Percentiles rank a stretch among this genome's conserved stretches.
Evolutionary conservation across 768 basidiomycete species (phyloP).

Genomic region (Cystofilobasidium capitatum): DNA sequence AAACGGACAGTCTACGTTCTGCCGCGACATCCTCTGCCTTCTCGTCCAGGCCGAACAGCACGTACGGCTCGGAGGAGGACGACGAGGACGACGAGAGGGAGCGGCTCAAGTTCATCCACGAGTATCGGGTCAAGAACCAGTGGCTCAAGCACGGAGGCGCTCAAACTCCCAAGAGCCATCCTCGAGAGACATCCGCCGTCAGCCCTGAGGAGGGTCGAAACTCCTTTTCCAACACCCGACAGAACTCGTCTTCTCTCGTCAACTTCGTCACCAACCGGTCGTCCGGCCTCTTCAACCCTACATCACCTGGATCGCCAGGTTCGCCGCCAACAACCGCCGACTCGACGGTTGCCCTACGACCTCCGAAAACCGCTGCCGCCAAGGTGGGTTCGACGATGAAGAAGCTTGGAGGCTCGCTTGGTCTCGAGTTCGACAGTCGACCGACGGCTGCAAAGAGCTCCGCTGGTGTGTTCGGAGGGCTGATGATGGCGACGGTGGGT

Average conservation of each 20-base stretch:
- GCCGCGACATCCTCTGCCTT: neutral
- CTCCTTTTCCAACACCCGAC: neutral
- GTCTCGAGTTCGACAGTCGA: slow-evolving; percentile 32
- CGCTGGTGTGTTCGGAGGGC: slow-evolving; percentile 58
- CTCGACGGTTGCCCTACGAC: slow-evolving; percentile 28
- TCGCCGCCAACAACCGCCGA: slow-evolving; percentile 35
- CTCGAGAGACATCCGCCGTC: neutral
- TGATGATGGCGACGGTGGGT: slow-evolving; percentile 53
- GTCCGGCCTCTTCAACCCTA: neutral
- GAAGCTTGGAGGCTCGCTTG: slow-evolving; percentile 28
- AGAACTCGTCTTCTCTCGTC: neutral
- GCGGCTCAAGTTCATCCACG: slow-evolving; percentile 19
- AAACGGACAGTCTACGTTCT: slow-evolving; percentile 18
- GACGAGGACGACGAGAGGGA: slow-evolving; percentile 23
- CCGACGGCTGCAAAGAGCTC: slow-evolving; percentile 46
- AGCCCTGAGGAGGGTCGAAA: neutral
- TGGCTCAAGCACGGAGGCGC: neutral
- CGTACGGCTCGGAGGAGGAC: slow-evolving; percentile 11
- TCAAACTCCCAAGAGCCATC: neutral
- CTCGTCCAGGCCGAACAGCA: slow-evolving; percentile 4
- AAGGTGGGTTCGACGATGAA: slow-evolving; percentile 26
- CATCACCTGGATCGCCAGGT: slow-evolving; percentile 1
- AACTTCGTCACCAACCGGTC: slow-evolving; percentile 8
- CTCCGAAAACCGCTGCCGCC: slow-evolving; percentile 17
- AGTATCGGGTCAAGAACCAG: slow-evolving; percentile 15